Base-by-base conservation (phyloP, 768 basidiomycete genomes). In the Panus rudis region DNA sequence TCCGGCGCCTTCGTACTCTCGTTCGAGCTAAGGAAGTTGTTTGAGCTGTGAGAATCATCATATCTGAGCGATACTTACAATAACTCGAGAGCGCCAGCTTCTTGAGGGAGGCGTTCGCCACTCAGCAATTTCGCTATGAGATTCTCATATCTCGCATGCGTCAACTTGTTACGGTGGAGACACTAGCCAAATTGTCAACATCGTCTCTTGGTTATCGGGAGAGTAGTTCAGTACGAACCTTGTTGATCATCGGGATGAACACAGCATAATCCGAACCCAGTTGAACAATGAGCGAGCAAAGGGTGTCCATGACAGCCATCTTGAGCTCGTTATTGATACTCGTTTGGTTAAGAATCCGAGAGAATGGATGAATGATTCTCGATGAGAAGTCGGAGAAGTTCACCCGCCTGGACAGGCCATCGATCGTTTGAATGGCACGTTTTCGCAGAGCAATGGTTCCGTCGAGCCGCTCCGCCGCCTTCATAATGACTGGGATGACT, bases 311-410 rank as follows among this genome's bases (percentile, higher is more conserved):
- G 6, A 93, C 88, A 1, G 86, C 79, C 62, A 76, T 76, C 17
- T 89, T 74, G 37, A 98, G 67, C 45, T 97, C 93, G 46, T 84
- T 84, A 51, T 73, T 82, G n/a, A n/a, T n/a, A n/a, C n/a, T n/a
- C 2, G 75, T 69, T 26, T 69, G 71, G 31, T 81, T 81, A 44
- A 99, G 68, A 2, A 97, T 87, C 27, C 96, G 77, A 30, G 91
- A 84, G 20, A 99, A 73, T 4, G 96, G 93, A 55, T 98, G 96
- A 6, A 99, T 89, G 54, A 98, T 96, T 19, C 94, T 80, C 8
- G 92, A 94, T 17, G 96, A 92, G 51, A 98, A 94, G 56, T 98
- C 96, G 3, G 91, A 92, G 58, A 99, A 97, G 64, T 98, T 97
- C 52, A 98, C 91, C 44, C 92, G 76, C 51, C 84, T 76, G 4